A percentile compares a stretch with the other conserved stretches of the same genome.
phyloP scores from a whole-genome alignment of 2,329 filamentous ascomycete species.

The Triangularia verruculosa region DNA sequence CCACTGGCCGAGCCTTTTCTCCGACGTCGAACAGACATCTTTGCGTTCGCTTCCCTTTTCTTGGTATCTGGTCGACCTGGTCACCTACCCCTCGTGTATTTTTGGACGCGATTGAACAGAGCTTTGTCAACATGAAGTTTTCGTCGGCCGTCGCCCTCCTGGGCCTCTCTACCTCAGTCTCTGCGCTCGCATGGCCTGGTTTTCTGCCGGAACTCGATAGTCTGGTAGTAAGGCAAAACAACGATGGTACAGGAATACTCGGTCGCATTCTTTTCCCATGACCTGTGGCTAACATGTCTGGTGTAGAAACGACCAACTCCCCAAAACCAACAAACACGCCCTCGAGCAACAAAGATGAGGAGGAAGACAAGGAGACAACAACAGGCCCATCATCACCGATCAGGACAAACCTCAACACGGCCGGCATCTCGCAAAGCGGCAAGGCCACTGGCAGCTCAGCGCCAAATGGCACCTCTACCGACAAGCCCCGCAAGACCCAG shows the following conservation, averaged over 20 bases:
- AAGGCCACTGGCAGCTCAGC: conserved; percentile 21
- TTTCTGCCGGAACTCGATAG: conserved; percentile 54
- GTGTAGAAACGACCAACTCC: conserved; percentile 11
- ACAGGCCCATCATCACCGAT: conserved; percentile 20
- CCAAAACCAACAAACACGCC: conserved; percentile 16
- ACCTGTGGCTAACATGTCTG: not conserved
- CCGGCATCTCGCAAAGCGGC: conserved; percentile 22
- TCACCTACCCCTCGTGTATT: not conserved
- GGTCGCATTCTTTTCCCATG: not conserved
- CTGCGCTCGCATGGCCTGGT: conserved; percentile 51
- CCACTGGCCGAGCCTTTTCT: conserved; percentile 20
- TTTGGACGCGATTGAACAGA: not conserved
- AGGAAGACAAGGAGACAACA: conserved; percentile 18
- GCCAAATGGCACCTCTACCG: conserved; percentile 28
- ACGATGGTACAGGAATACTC: conserved; percentile 14
- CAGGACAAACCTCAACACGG: conserved; percentile 25
- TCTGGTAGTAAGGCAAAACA: conserved; percentile 50
- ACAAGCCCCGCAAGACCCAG: conserved; percentile 35
- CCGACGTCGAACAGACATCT: conserved; percentile 22
- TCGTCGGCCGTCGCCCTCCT: conserved; percentile 50
- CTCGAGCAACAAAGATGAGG: conserved; percentile 20
- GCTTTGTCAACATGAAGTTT: conserved; percentile 45
- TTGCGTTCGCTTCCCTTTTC: not conserved
- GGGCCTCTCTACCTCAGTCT: conserved; percentile 49
- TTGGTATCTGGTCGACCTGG: not conserved